Conservation (phyloP, 2,329 filamentous ascomycete genomes). For the Diplodia intermedia region DNA sequence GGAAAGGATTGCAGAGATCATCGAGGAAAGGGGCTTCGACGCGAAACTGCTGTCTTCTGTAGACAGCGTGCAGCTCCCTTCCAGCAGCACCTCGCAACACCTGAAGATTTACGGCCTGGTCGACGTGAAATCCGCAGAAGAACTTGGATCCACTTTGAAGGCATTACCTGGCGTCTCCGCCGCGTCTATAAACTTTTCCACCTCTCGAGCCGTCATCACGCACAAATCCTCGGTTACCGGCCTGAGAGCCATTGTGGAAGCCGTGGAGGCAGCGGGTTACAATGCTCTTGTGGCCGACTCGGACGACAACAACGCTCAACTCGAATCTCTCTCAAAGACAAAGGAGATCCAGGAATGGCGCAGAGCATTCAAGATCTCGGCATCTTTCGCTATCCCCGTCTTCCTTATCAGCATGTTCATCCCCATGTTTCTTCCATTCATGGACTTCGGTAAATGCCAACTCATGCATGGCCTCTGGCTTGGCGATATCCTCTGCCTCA, state of each 20-base stretch:
- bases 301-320: conserved; percentile 94
- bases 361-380: conserved; percentile 76
- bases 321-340: conserved; percentile 95
- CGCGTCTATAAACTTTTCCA: conserved; percentile 76
- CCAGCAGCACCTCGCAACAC: conserved; percentile 68
- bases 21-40: conserved; percentile 91
- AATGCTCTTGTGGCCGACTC: conserved; percentile 90
- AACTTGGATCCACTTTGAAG: conserved; percentile 72
- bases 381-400: conserved; percentile 86
- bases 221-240: conserved; percentile 77
- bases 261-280: conserved; percentile 80
- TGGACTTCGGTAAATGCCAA: conserved; percentile 78
- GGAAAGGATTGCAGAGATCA: conserved; percentile 78
- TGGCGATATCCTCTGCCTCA: conserved; percentile 83
- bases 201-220: conserved; percentile 74
- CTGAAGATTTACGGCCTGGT: conserved; percentile 84
- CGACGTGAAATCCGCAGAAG: conserved; percentile 73
- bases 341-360: conserved; percentile 95
- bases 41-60: conserved; percentile 81
- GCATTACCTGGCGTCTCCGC: conserved; percentile 74
- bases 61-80: conserved; percentile 60
- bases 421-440: conserved; percentile 77
- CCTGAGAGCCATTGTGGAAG: conserved; percentile 80
- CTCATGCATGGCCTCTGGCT: conserved; percentile 80
- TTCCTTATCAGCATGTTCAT: conserved; percentile 92